Evolutionary conservation across 2,329 filamentous ascomycete genomes (phyloP).

Genomic region (Didymella pinodella): DNA sequence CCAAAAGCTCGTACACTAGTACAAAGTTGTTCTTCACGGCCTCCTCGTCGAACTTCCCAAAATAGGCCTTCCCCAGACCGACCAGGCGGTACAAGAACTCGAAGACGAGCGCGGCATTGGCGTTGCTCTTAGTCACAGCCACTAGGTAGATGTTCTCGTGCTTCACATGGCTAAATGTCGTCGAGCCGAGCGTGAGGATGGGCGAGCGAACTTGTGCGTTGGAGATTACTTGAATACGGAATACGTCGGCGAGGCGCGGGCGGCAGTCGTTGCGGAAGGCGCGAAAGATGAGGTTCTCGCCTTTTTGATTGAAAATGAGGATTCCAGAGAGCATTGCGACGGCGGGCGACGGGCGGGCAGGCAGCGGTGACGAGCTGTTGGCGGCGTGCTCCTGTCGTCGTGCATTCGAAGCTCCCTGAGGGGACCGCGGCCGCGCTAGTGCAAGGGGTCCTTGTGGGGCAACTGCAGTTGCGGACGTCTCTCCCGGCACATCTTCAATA

Average conservation of each 20-base stretch:
- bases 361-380: conserved; percentile 4
- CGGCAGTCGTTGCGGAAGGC: conserved; percentile 99
- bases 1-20: conserved; percentile 93
- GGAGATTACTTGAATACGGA: conserved; percentile 99
- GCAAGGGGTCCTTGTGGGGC: conserved; percentile 17
- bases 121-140: conserved; percentile 97
- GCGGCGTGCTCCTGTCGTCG: conserved; percentile 8
- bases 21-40: conserved; percentile 99
- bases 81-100: conserved; percentile 96
- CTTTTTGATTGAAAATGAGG: conserved; percentile 98
- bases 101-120: conserved; percentile 96
- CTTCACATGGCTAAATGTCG: conserved; percentile 99
- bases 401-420: conserved; percentile 18
- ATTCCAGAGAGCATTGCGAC: conserved; percentile 88
- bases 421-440: conserved; percentile 15
- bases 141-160: conserved; percentile 99
- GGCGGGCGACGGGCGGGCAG: conserved; percentile 7
- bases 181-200: conserved; percentile 95
- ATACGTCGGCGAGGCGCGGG: conserved; percentile 95
- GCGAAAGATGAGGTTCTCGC: conserved; percentile 99
- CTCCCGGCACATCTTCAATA: background rate
- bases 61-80: conserved; percentile 90
- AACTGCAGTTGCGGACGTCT: background rate
- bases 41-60: conserved; percentile 99
- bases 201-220: conserved; percentile 97